phyloP scores from a whole-genome alignment of 1,139 yeast genomes.

The Zygosaccharomyces sapae region DNA sequence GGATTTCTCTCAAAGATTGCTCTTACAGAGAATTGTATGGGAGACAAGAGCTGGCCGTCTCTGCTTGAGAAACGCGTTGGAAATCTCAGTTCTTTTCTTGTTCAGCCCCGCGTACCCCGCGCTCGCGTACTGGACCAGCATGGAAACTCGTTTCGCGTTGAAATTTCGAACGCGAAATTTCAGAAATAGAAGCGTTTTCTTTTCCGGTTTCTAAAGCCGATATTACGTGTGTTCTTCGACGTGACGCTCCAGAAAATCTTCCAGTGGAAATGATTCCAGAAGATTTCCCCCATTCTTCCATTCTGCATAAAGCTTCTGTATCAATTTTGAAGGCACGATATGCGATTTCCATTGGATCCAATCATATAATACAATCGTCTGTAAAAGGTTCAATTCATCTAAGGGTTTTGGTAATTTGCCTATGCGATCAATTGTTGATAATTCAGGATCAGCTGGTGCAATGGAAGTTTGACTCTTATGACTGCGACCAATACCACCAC shows the following conservation, averaged over 20 bases:
- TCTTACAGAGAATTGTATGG: background rate
- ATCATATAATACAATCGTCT: constrained; percentile 36
- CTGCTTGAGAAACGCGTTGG: background rate
- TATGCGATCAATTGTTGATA: background rate
- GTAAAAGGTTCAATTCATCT: constrained; percentile 34
- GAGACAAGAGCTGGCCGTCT: background rate
- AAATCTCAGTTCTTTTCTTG: background rate
- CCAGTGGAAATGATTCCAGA: background rate
- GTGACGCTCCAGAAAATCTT: constrained; percentile 3
- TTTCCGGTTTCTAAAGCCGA: too few relatives aligned
- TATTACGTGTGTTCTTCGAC: background rate
- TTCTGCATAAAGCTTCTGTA: constrained; percentile 10
- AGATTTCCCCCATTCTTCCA: constrained; percentile 7
- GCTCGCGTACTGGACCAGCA: background rate
- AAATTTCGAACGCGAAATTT: background rate
- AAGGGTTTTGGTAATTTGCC: constrained; percentile 7
- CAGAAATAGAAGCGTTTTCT: background rate
- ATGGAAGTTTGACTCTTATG: background rate
- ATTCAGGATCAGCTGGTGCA: background rate
- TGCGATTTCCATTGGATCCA: constrained; percentile 25
- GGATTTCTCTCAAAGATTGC: background rate
- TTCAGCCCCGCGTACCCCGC: background rate
- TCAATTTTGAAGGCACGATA: constrained; percentile 10
- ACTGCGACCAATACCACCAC: constrained; percentile 74
- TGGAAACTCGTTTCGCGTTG: background rate